phyloP scores from a whole-genome alignment of 192 early-diverging fungal species.

The Lunasporangiospora selenospora region DNA sequence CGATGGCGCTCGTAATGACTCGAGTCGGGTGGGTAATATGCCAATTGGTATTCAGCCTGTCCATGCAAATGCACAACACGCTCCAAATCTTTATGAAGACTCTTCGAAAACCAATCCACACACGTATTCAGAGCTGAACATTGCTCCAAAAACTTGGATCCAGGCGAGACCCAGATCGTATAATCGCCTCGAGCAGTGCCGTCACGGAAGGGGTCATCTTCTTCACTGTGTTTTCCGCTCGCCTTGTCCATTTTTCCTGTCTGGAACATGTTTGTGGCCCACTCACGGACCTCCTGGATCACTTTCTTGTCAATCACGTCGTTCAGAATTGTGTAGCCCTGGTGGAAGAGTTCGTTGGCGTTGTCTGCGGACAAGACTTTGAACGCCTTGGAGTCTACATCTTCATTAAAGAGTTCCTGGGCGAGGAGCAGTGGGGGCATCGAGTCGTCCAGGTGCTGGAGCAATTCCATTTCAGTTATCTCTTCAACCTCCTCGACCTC shows the following conservation, averaged over 20 bases:
- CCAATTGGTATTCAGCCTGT: constrained; percentile 56
- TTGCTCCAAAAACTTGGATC: constrained; percentile 29
- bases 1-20: constrained; percentile 61
- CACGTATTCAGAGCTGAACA: constrained; percentile 26
- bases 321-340: constrained; percentile 51
- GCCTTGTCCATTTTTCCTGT: constrained; percentile 50
- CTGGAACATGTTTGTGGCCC: constrained; percentile 44
- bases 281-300: constrained; percentile 42
- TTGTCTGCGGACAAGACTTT: constrained; percentile 40
- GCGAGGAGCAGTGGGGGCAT: constrained; percentile 47
- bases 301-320: constrained; percentile 39
- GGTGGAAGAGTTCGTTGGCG: constrained; percentile 50
- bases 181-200: constrained; percentile 58
- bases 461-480: constrained; percentile 57
- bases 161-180: constrained; percentile 53
- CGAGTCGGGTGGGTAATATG: constrained; percentile 53
- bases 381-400: constrained; percentile 41
- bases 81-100: constrained; percentile 48
- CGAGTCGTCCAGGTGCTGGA: constrained; percentile 50
- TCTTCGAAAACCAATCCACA: constrained; percentile 44
- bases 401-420: constrained; percentile 54
- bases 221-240: constrained; percentile 38
- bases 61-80: constrained; percentile 53
- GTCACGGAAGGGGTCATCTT: constrained; percentile 56
- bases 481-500: constrained; percentile 59